Base-by-base conservation (phyloP, 129 eudicot species). In the Mikania micrantha region DNA sequence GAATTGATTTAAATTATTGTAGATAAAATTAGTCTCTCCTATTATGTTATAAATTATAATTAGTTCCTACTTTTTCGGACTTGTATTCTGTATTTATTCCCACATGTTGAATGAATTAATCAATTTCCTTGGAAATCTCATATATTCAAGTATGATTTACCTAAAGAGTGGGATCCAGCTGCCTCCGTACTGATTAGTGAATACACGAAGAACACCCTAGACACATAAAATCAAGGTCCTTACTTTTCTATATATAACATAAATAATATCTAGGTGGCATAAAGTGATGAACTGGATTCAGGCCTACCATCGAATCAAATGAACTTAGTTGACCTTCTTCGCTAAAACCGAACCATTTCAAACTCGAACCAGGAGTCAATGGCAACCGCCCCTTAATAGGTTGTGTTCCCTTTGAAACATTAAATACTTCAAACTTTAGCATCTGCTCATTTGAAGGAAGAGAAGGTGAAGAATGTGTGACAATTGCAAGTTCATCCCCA, bases 101-200 rank as follows among this genome's bases (percentile, higher is more conserved):
- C n/a, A n/a, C n/a, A n/a, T n/a, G n/a, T n/a, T n/a, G n/a, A n/a
- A n/a, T n/a, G n/a, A n/a, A n/a, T n/a, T n/a, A n/a, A n/a, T n/a
- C n/a, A n/a, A n/a, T n/a, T n/a, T n/a, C n/a, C n/a, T n/a, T n/a
- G n/a, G n/a, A n/a, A n/a, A n/a, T n/a, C n/a, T n/a, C n/a, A n/a
- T n/a, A n/a, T n/a, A n/a, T n/a, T 61, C 41, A 57, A 79, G 78
- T 48, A 54, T 41, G 10, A 79, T 45, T 49, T 66, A 94, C 99
- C 97, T 94, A 79, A 94, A 94, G 40, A 85, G 80, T 75, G 99
- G 99, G 59, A 90, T 60, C 99, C 99, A 94, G 41, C 88, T 85
- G 59, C 97, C 97, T 38, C 95, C 97, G 27, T 53, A 90, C 68
- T 94, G 99, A 69, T 84, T 78, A 56, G 82, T 72, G 40, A 81